A percentile compares a stretch with the other conserved stretches of the same genome.
Conservation (phyloP, 352 stramenopile genomes). For the Elongisporangium undulatum region DNA sequence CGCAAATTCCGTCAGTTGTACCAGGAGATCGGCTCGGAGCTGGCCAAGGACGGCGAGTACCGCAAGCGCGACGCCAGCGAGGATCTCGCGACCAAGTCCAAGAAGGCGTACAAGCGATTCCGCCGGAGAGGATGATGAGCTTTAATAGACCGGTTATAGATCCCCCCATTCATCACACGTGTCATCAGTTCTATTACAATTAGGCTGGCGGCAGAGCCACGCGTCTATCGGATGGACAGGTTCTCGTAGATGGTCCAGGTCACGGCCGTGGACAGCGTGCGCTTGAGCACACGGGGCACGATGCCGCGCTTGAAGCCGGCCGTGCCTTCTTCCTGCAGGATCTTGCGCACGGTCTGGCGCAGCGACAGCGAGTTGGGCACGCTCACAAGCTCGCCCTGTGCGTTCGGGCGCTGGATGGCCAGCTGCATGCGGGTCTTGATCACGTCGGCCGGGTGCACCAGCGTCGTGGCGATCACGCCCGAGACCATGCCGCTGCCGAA, state of each 20-base stretch:
- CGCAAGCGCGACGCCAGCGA: constrained; percentile 65
- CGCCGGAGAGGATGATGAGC: constrained; percentile 22
- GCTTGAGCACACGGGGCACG: constrained; percentile 92
- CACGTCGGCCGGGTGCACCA: constrained; percentile 85
- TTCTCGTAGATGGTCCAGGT: constrained; percentile 99
- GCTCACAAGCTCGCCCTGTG: constrained; percentile 17
- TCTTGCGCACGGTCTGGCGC: constrained; percentile 70
- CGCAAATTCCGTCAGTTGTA: constrained; percentile 82
- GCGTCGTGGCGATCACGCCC: constrained; percentile 66
- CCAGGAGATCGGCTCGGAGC: constrained; percentile 63
- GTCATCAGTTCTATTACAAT: background rate
- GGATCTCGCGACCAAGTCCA: constrained; percentile 64
- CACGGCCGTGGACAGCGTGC: constrained; percentile 97
- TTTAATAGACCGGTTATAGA: constrained; percentile 2
- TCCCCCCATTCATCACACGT: no score
- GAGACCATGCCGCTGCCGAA: constrained; percentile 78
- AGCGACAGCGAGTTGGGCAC: constrained; percentile 59
- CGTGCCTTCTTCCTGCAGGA: constrained; percentile 90
- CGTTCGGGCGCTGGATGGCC: constrained; percentile 41
- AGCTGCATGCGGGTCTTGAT: constrained; percentile 90
- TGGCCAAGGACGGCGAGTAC: constrained; percentile 73
- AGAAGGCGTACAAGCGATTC: constrained; percentile 85
- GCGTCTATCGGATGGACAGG: constrained; percentile 48
- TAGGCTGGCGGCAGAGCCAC: background rate
- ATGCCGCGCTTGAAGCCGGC: constrained; percentile 94